Evolutionary conservation across 331 rosid genomes (phyloP).

Genomic region (Spiraea crenata): DNA sequence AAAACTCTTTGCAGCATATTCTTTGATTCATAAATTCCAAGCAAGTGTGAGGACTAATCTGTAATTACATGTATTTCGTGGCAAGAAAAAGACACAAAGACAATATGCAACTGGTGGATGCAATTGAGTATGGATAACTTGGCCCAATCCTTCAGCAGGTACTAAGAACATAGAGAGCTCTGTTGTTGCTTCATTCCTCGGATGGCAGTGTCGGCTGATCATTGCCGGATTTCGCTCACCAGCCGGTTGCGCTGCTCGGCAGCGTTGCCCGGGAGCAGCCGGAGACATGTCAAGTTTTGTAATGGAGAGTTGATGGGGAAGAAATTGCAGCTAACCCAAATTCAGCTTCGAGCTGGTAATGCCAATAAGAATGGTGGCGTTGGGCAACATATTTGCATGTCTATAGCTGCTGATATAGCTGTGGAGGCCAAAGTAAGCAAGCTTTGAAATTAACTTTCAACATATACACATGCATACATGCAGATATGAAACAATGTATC

Average conservation of each 20-base stretch:
- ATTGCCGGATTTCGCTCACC: slow-evolving; percentile 39
- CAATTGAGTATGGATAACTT: slow-evolving; percentile 43
- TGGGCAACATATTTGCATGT: slow-evolving; percentile 26
- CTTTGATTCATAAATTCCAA: slow-evolving; percentile 15
- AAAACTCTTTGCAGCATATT: slow-evolving; percentile 18
- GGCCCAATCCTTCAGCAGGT: slow-evolving; percentile 33
- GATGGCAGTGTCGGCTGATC: slow-evolving; percentile 38
- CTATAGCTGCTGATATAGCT: slow-evolving; percentile 27
- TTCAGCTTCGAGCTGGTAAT: slow-evolving; percentile 14
- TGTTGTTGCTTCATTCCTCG: slow-evolving; percentile 12
- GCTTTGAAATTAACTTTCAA: background rate
- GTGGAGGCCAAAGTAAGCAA: slow-evolving; percentile 34
- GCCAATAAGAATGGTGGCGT: slow-evolving; percentile 19
- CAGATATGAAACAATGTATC: background rate
- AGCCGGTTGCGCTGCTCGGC: slow-evolving; percentile 17
- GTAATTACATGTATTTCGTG: background rate
- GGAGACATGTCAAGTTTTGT: slow-evolving; percentile 35
- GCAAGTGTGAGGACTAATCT: background rate
- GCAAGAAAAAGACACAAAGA: slow-evolving; percentile 1
- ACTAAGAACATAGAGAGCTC: slow-evolving; percentile 18
- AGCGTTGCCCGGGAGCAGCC: slow-evolving; percentile 25
- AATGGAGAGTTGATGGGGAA: slow-evolving; percentile 54
- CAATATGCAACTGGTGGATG: slow-evolving; percentile 43
- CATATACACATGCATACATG: slow-evolving; percentile 1
- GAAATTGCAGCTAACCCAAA: slow-evolving; percentile 32